A percentile compares a stretch with the other conserved stretches of the same genome.
These are phyloP conservation scores for Gossypium thurberi DNA, from an alignment of 345 rosid genomes.

Conservation along the genomic window DNA sequence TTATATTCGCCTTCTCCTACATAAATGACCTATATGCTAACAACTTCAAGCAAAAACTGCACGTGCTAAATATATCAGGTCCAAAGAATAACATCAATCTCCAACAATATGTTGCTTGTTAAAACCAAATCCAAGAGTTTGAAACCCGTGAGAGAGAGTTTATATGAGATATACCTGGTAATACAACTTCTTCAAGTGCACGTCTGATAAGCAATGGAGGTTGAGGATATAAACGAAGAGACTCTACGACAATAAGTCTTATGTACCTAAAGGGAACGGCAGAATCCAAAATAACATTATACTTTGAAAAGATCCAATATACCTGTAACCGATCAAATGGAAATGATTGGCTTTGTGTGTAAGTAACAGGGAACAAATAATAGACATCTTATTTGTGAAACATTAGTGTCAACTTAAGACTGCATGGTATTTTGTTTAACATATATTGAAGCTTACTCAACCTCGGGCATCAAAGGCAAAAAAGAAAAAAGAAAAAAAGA, in stretches of 20 bases:
- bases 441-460: neutral
- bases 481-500: too few relatives aligned
- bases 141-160: neutral
- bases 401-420: neutral
- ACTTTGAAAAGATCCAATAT: neutral
- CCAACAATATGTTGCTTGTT: neutral
- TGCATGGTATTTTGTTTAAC: neutral
- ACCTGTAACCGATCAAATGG: conserved; percentile 3
- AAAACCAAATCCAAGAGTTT: neutral
- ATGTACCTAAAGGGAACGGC: conserved; percentile 50
- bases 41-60: neutral
- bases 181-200: conserved; percentile 53
- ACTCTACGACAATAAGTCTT: conserved; percentile 71
- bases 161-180: conserved; percentile 56
- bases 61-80: neutral
- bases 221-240: conserved; percentile 90
- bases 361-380: neutral
- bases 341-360: neutral
- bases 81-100: neutral
- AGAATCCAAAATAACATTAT: neutral
- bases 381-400: too few relatives aligned
- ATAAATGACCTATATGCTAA: neutral
- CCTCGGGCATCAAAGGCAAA: neutral
- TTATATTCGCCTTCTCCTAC: neutral
- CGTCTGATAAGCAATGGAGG: conserved; percentile 91